Base-by-base conservation (phyloP, 768 basidiomycete species). In the Lactifluus subvellereus region DNA sequence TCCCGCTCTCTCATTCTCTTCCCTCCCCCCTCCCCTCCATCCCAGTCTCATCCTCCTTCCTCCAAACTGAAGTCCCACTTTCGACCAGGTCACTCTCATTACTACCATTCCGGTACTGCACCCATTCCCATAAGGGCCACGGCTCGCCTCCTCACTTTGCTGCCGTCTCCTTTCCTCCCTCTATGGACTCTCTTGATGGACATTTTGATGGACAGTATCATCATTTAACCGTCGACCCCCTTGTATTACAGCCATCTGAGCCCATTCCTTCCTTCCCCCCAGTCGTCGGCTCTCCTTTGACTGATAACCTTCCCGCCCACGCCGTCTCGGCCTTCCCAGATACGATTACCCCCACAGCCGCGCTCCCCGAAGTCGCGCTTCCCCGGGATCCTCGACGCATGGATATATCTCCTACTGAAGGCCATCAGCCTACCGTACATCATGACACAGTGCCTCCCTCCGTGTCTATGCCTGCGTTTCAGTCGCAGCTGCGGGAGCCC, bases 331-430 rank as follows among this genome's bases (percentile, higher is more conserved):
- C 71, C 45, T 73, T 69, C 56, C 35, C 69, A 35, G 59, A 70
- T 38, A 69, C 69, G 10, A 49, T 72, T 6, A 71, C 68, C 45
- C 48, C 67, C 14, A 49, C 69, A 11, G 53, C 65, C n/a, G 38
- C 67, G 16, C 54, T 69, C 20, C 14, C 71, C 32, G 59, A 72
- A 66, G 62, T 51, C 60, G 40, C 65, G 56, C 47, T 49, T 66
- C 5, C 62, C 54, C 38, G 57, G 64, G 33, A 59, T 66, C 69
- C 53, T 73, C 75, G 62, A 67, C 75, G 59, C 40, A 69, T 59
- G 61, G 67, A 38, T 65, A 61, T 62, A 53, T 69, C 62, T 48
- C 69, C n/a, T 54, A 48, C 59, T 37, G 65, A 68, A 9, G 45
- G 57, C 18, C 67, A 66, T 49, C 56, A 47, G 22, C 0, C 64